Evolutionary conservation across 31 red algal species (phyloP).

Genomic region (Odonthalia washingtoniensis): DNA sequence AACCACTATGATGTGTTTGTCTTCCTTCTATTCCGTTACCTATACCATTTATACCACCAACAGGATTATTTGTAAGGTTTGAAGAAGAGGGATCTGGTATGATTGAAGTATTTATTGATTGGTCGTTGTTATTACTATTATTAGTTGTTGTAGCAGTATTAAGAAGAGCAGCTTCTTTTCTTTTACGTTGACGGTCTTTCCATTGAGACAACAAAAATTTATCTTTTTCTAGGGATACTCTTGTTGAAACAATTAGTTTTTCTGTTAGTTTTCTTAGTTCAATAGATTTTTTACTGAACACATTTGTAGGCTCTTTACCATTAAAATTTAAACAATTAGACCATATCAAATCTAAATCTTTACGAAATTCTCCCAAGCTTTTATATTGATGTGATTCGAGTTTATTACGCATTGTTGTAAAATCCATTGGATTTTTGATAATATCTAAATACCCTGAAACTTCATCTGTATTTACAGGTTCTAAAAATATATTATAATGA

Average conservation of each 20-base stretch:
- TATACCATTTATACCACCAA: not conserved
- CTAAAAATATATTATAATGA: constrained; percentile 74
- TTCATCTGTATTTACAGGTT: constrained; percentile 73
- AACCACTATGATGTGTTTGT: not conserved
- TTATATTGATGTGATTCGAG: constrained; percentile 57
- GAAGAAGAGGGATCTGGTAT: no score
- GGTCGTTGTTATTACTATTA: not conserved
- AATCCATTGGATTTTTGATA: constrained; percentile 82
- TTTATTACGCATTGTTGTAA: constrained; percentile 78
- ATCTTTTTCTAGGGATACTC: constrained; percentile 68
- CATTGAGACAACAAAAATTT: constrained; percentile 53
- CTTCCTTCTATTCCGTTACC: no score
- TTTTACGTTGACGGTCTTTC: constrained; percentile 66
- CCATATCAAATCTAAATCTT: constrained; percentile 87
- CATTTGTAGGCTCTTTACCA: constrained; percentile 73
- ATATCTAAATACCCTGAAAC: constrained; percentile 70
- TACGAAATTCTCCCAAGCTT: constrained; percentile 75
- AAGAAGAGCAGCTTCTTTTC: constrained; percentile 39
- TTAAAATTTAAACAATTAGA: constrained; percentile 85
- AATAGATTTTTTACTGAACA: constrained; percentile 75
- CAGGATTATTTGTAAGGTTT: no score
- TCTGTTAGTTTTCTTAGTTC: constrained; percentile 69
- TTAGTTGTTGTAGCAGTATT: not conserved
- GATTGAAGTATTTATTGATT: not conserved
- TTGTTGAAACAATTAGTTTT: constrained; percentile 70